phyloP scores from a whole-genome alignment of 2,329 filamentous ascomycete species.

The Paraconiothyrium sp. region DNA sequence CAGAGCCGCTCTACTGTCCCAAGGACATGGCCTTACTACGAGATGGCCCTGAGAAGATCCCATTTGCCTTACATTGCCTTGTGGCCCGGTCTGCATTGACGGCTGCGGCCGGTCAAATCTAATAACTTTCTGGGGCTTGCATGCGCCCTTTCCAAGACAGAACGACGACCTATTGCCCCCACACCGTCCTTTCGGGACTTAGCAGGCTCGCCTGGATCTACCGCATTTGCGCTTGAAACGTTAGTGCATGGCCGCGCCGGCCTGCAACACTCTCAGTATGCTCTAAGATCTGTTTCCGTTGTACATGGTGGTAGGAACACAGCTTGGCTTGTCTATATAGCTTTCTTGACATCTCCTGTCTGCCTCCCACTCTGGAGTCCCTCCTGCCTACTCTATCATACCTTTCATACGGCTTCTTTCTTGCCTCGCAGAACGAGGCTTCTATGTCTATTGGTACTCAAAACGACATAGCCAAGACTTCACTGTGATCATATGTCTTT shows the following conservation, averaged over 20 bases:
- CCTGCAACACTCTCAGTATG: slow-evolving; percentile 1
- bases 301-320: slow-evolving; percentile 10
- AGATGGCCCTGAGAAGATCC: slow-evolving; percentile 11
- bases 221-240: slow-evolving; percentile 6
- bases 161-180: slow-evolving; percentile 16
- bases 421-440: background rate
- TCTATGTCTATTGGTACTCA: background rate
- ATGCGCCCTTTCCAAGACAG: slow-evolving; percentile 14
- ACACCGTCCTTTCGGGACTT: background rate
- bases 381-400: background rate
- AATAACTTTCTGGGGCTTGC: slow-evolving; percentile 23
- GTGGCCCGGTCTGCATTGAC: slow-evolving; percentile 9
- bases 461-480: background rate
- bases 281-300: background rate
- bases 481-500: background rate
- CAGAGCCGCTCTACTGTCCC: slow-evolving; percentile 15
- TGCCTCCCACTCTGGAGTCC: background rate
- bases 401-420: background rate
- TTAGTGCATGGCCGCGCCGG: slow-evolving; percentile 2
- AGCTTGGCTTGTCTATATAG: slow-evolving; percentile 18
- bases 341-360: background rate
- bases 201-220: slow-evolving; percentile 8
- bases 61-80: slow-evolving; percentile 23
- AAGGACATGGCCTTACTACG: background rate
- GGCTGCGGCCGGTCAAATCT: slow-evolving; percentile 25